Base-by-base conservation (phyloP, 495 filamentous ascomycete species). In the Letharia columbiana region DNA sequence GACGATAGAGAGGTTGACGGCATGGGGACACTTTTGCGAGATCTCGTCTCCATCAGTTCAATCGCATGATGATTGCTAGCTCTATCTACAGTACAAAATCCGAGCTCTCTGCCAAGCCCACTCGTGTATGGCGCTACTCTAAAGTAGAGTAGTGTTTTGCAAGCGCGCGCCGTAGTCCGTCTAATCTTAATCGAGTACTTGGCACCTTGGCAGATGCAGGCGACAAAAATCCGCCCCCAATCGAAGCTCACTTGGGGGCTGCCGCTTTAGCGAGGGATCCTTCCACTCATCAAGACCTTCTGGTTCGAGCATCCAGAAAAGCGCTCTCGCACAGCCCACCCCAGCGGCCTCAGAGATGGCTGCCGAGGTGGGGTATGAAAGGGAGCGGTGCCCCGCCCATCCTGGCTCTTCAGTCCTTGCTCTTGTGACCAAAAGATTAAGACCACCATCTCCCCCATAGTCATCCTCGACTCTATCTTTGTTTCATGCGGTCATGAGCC, bases 1-100 rank as follows among this genome's bases (percentile, higher is more conserved):
- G 74, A 75, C 81, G 79, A 71, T 67, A 70, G 68, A 33, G 49
- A 37, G 10, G 40, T 61, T 47, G 58, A 68, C 65, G 71, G 63
- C 50, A 67, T 58, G 66, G 59, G 60, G 45, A 45, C 64, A 50
- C 56, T 15, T 10, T 20, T 20, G 33, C 8, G 63, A 65, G 56
- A 65, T 42, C 63, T 60, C 39, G 54, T 65, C 63, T 65, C 63
- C 63, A 60, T 60, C 20, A 60, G 37, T 33, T 59, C 15, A 35
- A 18, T 56, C 28, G 28, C 42, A 65, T 65, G 31, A 45, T 50
- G 31, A 20, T 18, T 28, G 35, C 41, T 60, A 56, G 63, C 31
- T 56, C 6, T 7, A 33, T 28, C 52, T 54, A 28, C 0, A 8
- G 28, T 28, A 56, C 10, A 13, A 54, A 28, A 3, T 31, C 4